Evolutionary conservation across 495 filamentous ascomycete species (phyloP).

Genomic region (Aspergillus cristatus): DNA sequence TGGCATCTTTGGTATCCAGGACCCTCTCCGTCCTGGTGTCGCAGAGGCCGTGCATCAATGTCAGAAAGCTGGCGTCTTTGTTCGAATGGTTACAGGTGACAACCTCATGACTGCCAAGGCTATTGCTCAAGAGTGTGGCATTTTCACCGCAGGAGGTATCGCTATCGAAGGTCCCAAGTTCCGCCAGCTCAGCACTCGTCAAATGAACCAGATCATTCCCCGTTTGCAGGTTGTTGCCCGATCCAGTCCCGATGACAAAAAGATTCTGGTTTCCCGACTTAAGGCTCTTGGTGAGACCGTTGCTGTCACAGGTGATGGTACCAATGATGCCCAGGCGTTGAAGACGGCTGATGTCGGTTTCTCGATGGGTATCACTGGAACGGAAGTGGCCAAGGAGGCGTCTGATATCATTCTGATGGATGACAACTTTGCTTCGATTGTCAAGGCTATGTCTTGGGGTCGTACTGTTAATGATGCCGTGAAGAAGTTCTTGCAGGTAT

Average conservation of each 20-base stretch:
- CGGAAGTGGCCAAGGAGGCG: conserved; percentile 87
- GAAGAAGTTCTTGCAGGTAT: conserved; percentile 77
- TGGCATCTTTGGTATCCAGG: conserved; percentile 78
- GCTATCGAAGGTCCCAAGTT: conserved; percentile 81
- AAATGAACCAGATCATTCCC: conserved; percentile 65
- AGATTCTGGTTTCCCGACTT: conserved; percentile 65
- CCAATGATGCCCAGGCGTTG: conserved; percentile 83
- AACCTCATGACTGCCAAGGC: conserved; percentile 79
- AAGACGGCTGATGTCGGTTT: conserved; percentile 86
- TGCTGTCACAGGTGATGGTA: conserved; percentile 88
- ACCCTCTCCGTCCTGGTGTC: conserved; percentile 73
- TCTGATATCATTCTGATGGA: conserved; percentile 93
- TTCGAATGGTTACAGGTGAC: conserved; percentile 89
- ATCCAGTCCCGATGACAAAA: conserved; percentile 79
- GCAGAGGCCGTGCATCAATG: conserved; percentile 66
- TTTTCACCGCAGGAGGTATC: conserved; percentile 62
- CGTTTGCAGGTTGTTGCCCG: conserved; percentile 75
- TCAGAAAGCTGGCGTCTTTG: conserved; percentile 69
- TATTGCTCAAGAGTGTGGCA: conserved; percentile 77
- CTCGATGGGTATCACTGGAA: conserved; percentile 85
- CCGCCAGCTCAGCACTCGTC: conserved; percentile 51
- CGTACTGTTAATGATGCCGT: conserved; percentile 82
- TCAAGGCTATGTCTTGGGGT: conserved; percentile 83
- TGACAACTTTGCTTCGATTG: conserved; percentile 85
- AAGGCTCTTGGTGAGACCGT: conserved; percentile 85